Evolutionary conservation across 768 basidiomycete genomes (phyloP).

Genomic region (Suillus hirtellus): DNA sequence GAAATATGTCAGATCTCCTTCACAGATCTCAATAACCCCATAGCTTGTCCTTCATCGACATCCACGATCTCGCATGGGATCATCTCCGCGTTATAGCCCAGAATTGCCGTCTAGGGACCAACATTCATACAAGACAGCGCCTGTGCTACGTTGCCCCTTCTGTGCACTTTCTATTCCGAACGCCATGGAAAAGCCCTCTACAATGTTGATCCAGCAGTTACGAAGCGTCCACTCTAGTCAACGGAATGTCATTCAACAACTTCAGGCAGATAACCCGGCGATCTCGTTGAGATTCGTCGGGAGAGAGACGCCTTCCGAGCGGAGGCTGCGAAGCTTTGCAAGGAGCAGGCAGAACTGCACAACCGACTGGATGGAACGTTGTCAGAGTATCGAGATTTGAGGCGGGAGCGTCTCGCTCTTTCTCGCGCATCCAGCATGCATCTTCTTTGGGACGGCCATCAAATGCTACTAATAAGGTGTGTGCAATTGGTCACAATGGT

Average conservation of each 20-base stretch:
- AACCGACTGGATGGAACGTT: slow-evolving; percentile 21
- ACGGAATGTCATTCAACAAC: slow-evolving; percentile 26
- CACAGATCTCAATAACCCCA: too few species aligned
- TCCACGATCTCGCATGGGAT: too few species aligned
- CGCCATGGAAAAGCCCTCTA: slow-evolving; percentile 17
- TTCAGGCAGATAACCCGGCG: slow-evolving; percentile 29
- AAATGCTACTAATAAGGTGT: slow-evolving; percentile 16
- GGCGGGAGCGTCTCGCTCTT: slow-evolving; percentile 20
- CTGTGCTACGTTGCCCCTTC: background rate
- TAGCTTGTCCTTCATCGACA: too few species aligned
- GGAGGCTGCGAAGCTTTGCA: slow-evolving; percentile 24
- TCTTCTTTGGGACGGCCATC: background rate
- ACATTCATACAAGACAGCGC: too few species aligned
- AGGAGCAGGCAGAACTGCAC: slow-evolving; percentile 23
- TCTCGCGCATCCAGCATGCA: slow-evolving; percentile 12
- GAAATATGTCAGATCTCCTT: too few species aligned
- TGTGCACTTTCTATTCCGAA: background rate
- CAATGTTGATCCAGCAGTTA: slow-evolving; percentile 26
- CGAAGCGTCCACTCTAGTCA: slow-evolving; percentile 26
- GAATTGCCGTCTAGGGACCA: too few species aligned
- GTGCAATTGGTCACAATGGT: background rate
- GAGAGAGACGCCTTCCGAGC: slow-evolving; percentile 28
- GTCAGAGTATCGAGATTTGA: slow-evolving; percentile 24
- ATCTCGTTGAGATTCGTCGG: slow-evolving; percentile 28
- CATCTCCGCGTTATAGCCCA: too few species aligned